These are phyloP conservation scores for Ogataea polymorpha DNA, from an alignment of 805 yeast genomes.

Conservation along the genomic window DNA sequence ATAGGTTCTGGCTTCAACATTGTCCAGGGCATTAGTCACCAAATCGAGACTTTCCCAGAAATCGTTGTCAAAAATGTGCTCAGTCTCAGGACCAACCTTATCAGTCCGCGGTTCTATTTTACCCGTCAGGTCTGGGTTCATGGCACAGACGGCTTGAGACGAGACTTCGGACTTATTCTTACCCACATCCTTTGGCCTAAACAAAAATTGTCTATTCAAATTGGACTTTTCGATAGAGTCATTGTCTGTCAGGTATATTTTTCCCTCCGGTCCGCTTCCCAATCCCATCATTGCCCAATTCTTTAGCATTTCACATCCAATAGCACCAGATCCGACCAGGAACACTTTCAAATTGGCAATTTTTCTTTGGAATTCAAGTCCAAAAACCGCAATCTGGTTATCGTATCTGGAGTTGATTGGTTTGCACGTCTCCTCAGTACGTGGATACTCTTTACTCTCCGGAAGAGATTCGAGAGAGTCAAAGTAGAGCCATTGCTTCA, in stretches of 20 bases:
- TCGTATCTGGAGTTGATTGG: slow-evolving; percentile 86
- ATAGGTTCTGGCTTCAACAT: slow-evolving; percentile 96
- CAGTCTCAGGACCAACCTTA: slow-evolving; percentile 93
- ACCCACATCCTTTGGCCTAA: slow-evolving; percentile 94
- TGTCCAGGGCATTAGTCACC: slow-evolving; percentile 95
- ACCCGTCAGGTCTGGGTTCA: slow-evolving; percentile 82
- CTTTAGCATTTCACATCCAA: slow-evolving; percentile 98
- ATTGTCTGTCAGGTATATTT: slow-evolving; percentile 83
- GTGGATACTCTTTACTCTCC: slow-evolving; percentile 47
- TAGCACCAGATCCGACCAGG: slow-evolving; percentile 96
- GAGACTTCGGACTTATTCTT: slow-evolving; percentile 88
- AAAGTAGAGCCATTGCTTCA: slow-evolving; percentile 87
- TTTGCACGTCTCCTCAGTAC: slow-evolving; percentile 68
- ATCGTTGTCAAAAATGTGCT: slow-evolving; percentile 73
- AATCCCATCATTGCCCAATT: slow-evolving; percentile 97
- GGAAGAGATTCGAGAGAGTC: slow-evolving; percentile 94
- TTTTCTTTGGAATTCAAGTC: slow-evolving; percentile 67
- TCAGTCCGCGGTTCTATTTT: slow-evolving; percentile 75
- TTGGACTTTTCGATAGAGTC: slow-evolving; percentile 95
- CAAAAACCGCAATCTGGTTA: slow-evolving; percentile 93
- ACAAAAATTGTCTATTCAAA: slow-evolving; percentile 92
- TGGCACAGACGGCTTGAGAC: slow-evolving; percentile 72
- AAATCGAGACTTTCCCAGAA: slow-evolving; percentile 86
- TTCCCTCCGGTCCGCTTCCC: slow-evolving; percentile 88
- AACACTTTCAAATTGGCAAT: slow-evolving; percentile 79